Evolutionary conservation across 2,329 filamentous ascomycete species (phyloP).

Genomic region (Fusarium subglutinans): DNA sequence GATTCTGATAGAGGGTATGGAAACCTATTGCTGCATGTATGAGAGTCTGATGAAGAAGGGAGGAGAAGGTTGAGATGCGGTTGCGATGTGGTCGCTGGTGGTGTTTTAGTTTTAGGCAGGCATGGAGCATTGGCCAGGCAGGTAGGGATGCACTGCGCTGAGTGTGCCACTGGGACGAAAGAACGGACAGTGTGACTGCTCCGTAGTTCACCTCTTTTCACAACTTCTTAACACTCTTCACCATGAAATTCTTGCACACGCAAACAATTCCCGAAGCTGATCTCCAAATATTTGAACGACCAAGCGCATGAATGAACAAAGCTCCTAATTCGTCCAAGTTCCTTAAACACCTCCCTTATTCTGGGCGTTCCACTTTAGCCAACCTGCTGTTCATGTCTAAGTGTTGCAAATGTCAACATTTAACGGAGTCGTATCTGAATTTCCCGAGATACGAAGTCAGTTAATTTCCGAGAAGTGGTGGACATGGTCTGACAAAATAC

Average conservation of each 20-base stretch:
- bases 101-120: background rate
- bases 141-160: background rate
- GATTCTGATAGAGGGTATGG: too few relatives aligned
- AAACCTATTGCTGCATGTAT: background rate
- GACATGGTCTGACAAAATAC: background rate
- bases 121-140: background rate
- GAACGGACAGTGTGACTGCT: background rate
- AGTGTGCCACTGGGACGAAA: background rate
- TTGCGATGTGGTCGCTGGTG: background rate
- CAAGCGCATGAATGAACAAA: background rate
- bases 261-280: constrained; percentile 26
- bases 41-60: background rate
- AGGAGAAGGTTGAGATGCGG: background rate
- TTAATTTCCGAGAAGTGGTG: background rate
- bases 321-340: background rate
- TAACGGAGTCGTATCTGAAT: constrained; percentile 76
- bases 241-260: background rate
- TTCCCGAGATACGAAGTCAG: constrained; percentile 77
- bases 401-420: constrained; percentile 75
- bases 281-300: constrained; percentile 31
- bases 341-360: background rate
- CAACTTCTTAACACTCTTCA: background rate
- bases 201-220: background rate
- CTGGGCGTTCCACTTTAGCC: background rate
- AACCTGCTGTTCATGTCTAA: background rate